A percentile compares a stretch with the other conserved stretches of the same genome.
These are phyloP conservation scores for Ceratocystis eucalypticola DNA, from an alignment of 2,329 filamentous ascomycete species.

Conservation along the genomic window DNA sequence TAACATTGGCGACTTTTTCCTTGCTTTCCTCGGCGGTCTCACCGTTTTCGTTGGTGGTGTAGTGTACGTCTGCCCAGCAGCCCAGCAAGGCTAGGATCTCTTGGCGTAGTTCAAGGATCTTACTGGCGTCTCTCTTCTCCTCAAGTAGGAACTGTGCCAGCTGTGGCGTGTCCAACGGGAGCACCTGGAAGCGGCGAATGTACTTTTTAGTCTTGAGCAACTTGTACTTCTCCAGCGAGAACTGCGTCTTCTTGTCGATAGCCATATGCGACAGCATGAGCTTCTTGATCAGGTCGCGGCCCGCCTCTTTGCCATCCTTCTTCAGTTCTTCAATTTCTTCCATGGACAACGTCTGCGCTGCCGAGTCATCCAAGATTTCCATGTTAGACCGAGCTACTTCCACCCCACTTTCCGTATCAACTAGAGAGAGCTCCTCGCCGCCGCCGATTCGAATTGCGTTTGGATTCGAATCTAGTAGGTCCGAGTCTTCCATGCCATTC, in stretches of 20 bases:
- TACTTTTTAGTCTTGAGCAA: slow-evolving; percentile 90
- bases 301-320: slow-evolving; percentile 60
- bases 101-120: slow-evolving; percentile 74
- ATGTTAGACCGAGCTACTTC: slow-evolving; percentile 42
- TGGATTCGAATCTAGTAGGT: slow-evolving; percentile 36
- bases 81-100: slow-evolving; percentile 70
- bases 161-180: slow-evolving; percentile 67
- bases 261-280: slow-evolving; percentile 79
- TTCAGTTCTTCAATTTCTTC: slow-evolving; percentile 64
- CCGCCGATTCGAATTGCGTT: slow-evolving; percentile 28
- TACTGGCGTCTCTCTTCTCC: slow-evolving; percentile 59
- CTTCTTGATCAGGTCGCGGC: slow-evolving; percentile 84
- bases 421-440: slow-evolving; percentile 32
- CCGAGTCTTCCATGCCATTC: slow-evolving; percentile 27
- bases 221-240: slow-evolving; percentile 91
- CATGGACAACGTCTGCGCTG: slow-evolving; percentile 63
- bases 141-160: slow-evolving; percentile 65
- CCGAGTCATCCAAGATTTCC: slow-evolving; percentile 46
- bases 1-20: slow-evolving; percentile 18
- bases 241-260: slow-evolving; percentile 86
- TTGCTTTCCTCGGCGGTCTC: slow-evolving; percentile 21
- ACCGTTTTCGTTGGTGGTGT: slow-evolving; percentile 33
- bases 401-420: slow-evolving; percentile 30
- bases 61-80: slow-evolving; percentile 85
- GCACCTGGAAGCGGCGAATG: slow-evolving; percentile 68